Evolutionary conservation across 2,329 filamentous ascomycete species (phyloP).

Genomic region (Akanthomyces dipterigenus): DNA sequence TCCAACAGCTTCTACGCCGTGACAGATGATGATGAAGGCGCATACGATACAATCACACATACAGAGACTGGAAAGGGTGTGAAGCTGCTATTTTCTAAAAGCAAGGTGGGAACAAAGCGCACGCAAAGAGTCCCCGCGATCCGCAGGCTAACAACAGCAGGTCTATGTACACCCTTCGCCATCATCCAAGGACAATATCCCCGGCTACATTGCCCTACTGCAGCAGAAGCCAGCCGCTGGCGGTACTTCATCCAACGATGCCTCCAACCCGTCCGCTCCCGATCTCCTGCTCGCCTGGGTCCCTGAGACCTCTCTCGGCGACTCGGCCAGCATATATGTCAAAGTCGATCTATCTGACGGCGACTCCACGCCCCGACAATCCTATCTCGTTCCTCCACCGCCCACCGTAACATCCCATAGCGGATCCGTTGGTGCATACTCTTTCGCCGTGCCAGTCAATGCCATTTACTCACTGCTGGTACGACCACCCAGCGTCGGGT

Average conservation of each 20-base stretch:
- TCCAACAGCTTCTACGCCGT: slow-evolving; percentile 88
- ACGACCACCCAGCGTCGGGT: slow-evolving; percentile 85
- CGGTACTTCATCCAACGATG: slow-evolving; percentile 27
- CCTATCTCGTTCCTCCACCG: slow-evolving; percentile 84
- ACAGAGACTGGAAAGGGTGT: slow-evolving; percentile 72
- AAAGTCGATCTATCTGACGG: slow-evolving; percentile 87
- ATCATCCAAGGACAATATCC: slow-evolving; percentile 90
- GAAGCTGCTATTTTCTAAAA: slow-evolving; percentile 91
- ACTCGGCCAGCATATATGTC: slow-evolving; percentile 81
- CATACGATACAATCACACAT: slow-evolving; percentile 89
- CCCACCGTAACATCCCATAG: slow-evolving; percentile 75
- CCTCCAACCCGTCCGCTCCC: slow-evolving; percentile 48
- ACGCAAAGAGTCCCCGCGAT: neutral
- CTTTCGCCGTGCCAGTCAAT: slow-evolving; percentile 84
- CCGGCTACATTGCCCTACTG: slow-evolving; percentile 85
- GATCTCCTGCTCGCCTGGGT: slow-evolving; percentile 89
- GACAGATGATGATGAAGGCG: slow-evolving; percentile 93
- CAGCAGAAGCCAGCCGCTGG: slow-evolving; percentile 66
- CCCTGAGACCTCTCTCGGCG: slow-evolving; percentile 80
- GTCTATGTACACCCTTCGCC: slow-evolving; percentile 95
- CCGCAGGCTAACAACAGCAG: slow-evolving; percentile 33
- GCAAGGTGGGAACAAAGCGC: slow-evolving; percentile 71
- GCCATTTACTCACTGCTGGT: slow-evolving; percentile 88
- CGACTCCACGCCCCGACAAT: slow-evolving; percentile 74
- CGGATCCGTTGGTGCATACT: slow-evolving; percentile 68